These are phyloP conservation scores for Anisodus acutangulus DNA, from an alignment of 257 asterid genomes.

Conservation along the genomic window DNA sequence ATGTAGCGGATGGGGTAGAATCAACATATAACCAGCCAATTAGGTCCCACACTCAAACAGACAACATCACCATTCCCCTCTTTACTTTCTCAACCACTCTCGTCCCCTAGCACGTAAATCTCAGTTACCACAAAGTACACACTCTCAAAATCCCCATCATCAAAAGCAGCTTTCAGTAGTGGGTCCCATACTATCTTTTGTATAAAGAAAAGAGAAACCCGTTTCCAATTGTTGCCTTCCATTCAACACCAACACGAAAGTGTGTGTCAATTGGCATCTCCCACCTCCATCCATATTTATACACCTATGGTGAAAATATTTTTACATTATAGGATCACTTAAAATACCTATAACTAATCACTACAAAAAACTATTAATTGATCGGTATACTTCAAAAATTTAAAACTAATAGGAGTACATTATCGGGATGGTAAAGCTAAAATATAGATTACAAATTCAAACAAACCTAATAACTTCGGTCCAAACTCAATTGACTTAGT, in stretches of 20 bases:
- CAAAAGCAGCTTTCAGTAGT: neutral
- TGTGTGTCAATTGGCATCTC: constrained; percentile 18
- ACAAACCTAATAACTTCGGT: too few relatives aligned
- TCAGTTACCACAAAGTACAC: neutral
- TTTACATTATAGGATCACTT: neutral
- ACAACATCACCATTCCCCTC: constrained; percentile 24
- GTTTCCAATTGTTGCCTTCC: constrained; percentile 20
- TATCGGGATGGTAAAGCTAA: too few relatives aligned
- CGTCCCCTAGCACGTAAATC: neutral
- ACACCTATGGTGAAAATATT: neutral
- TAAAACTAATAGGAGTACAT: neutral
- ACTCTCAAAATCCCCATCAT: neutral
- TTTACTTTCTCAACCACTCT: neutral
- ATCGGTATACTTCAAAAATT: neutral
- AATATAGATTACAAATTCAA: too few relatives aligned
- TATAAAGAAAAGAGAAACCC: neutral
- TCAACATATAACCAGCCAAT: neutral
- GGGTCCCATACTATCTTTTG: neutral
- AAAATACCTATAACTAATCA: neutral
- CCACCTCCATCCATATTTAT: neutral
- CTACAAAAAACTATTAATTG: neutral
- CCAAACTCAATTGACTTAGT: too few relatives aligned
- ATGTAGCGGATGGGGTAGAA: too few relatives aligned
- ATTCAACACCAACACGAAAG: constrained; percentile 26
- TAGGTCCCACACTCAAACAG: constrained; percentile 33